Evolutionary conservation across 441 rosid genomes (phyloP).

Genomic region (Bocquillonia castaneifolia): DNA sequence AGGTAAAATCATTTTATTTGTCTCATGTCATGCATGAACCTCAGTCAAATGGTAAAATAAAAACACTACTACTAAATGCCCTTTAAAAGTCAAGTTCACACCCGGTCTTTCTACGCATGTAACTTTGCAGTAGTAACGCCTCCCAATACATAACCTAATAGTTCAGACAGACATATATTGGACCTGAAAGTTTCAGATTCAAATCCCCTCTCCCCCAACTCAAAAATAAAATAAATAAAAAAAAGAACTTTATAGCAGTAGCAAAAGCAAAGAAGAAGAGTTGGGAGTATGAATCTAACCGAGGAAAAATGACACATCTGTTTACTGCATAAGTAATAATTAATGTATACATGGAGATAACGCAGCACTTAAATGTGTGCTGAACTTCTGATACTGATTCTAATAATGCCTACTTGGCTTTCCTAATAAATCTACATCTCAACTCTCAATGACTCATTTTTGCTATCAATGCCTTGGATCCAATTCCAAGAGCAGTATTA

Average conservation of each 20-base stretch:
- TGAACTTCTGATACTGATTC: neutral
- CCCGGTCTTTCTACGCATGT: neutral
- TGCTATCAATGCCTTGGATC: slow-evolving; percentile 11
- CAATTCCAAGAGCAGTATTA: slow-evolving; percentile 17
- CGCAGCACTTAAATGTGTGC: neutral
- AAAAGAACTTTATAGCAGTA: no score
- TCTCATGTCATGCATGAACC: no score
- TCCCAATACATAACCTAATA: no score
- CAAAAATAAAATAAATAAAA: no score
- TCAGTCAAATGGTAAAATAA: no score
- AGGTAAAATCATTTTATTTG: neutral
- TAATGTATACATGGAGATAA: neutral
- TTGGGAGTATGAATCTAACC: no score
- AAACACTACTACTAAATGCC: no score
- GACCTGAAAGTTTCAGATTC: no score
- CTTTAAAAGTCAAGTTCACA: neutral
- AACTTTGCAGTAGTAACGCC: neutral
- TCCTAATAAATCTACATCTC: neutral
- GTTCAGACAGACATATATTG: no score
- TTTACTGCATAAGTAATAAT: neutral
- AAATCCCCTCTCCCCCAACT: no score
- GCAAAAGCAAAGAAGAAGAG: no score
- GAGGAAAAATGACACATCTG: no score
- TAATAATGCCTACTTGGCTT: neutral
- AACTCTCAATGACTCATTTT: slow-evolving; percentile 8